Evolutionary conservation across 345 rosid genomes (phyloP).

Genomic region (Pugionium dolabratum): DNA sequence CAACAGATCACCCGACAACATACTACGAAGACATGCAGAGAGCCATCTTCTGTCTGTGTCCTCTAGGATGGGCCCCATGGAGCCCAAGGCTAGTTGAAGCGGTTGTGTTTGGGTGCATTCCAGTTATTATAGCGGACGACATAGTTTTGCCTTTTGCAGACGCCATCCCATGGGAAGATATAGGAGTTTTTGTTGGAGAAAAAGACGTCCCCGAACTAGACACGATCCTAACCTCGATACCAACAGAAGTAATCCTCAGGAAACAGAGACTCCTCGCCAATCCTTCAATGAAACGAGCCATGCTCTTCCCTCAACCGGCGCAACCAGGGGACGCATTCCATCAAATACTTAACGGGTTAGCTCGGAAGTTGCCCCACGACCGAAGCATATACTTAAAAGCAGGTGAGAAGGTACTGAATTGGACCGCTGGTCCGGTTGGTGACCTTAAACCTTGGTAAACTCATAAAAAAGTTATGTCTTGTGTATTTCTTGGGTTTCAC

Average conservation of each 20-base stretch:
- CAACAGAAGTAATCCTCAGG: slow-evolving; percentile 71
- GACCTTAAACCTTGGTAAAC: slow-evolving; percentile 90
- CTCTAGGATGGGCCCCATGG: slow-evolving; percentile 99
- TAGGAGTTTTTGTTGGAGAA: slow-evolving; percentile 87
- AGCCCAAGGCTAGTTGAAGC: slow-evolving; percentile 98
- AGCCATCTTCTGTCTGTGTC: slow-evolving; percentile 88
- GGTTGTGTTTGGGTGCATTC: slow-evolving; percentile 97
- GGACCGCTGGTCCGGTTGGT: slow-evolving; percentile 85
- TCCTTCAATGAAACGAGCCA: slow-evolving; percentile 91
- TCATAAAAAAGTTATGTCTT: neutral
- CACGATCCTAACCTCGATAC: slow-evolving; percentile 78
- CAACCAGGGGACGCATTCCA: slow-evolving; percentile 94
- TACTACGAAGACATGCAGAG: slow-evolving; percentile 98
- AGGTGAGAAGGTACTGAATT: slow-evolving; percentile 62
- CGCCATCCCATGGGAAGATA: slow-evolving; percentile 99
- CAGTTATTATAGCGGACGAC: slow-evolving; percentile 94
- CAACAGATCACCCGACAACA: slow-evolving; percentile 90
- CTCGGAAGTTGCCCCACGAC: slow-evolving; percentile 78
- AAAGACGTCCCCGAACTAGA: slow-evolving; percentile 82
- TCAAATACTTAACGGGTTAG: slow-evolving; percentile 87
- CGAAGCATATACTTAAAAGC: slow-evolving; percentile 54
- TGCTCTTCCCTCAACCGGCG: slow-evolving; percentile 95
- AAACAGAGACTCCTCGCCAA: slow-evolving; percentile 93
- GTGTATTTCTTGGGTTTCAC: slow-evolving; percentile 5
- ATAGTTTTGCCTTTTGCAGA: slow-evolving; percentile 92